These are phyloP conservation scores for Penicillium coprophilum DNA, from an alignment of 495 filamentous ascomycete genomes.

Conservation along the genomic window DNA sequence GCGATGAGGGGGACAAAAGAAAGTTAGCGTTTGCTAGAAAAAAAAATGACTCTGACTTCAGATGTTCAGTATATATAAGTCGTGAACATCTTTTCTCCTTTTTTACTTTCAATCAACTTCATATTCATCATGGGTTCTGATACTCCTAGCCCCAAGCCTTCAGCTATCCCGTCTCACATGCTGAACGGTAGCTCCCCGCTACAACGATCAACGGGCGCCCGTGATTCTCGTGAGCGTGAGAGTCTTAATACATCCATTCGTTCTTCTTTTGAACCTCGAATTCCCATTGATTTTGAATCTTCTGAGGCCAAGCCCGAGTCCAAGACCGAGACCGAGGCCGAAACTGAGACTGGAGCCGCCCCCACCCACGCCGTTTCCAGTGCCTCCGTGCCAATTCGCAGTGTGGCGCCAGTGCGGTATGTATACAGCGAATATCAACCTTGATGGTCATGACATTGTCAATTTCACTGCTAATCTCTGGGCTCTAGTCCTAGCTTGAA, in stretches of 20 bases:
- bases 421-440: neutral
- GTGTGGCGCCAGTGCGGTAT: constrained; percentile 34
- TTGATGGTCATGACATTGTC: neutral
- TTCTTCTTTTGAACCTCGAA: constrained; percentile 47
- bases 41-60: constrained; percentile 1
- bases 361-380: constrained; percentile 25
- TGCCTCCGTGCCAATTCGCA: constrained; percentile 16
- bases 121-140: constrained; percentile 41
- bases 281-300: constrained; percentile 41
- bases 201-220: constrained; percentile 27
- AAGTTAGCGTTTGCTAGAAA: constrained; percentile 9
- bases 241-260: constrained; percentile 53
- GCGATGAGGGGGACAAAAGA: constrained; percentile 1
- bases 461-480: constrained; percentile 11
- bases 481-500: constrained; percentile 43
- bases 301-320: constrained; percentile 12
- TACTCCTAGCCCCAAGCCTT: constrained; percentile 43
- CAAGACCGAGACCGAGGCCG: constrained; percentile 4
- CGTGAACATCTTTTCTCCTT: too few relatives aligned
- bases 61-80: neutral
- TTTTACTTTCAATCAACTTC: neutral
- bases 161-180: constrained; percentile 50
- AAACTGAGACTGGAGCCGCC: constrained; percentile 14
- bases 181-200: constrained; percentile 49
- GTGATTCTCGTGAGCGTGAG: constrained; percentile 51